Conservation (phyloP, 345 rosid species). For the Rhodamnia argentea region DNA sequence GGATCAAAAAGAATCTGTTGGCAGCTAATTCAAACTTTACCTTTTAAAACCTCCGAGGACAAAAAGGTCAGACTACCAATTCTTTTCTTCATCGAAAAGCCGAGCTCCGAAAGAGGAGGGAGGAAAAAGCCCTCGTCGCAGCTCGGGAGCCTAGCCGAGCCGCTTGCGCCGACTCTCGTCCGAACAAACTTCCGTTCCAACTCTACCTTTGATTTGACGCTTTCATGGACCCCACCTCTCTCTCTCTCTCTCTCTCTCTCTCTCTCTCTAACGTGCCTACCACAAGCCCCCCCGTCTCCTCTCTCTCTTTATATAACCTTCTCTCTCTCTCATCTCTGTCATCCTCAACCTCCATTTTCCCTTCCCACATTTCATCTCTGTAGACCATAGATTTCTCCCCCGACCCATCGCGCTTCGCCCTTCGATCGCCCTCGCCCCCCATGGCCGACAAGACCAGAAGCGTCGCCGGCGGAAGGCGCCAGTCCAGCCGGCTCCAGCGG, state of each 20-base stretch:
- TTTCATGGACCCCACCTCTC: background rate
- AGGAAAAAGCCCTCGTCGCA: background rate
- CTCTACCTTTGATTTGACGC: background rate
- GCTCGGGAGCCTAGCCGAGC: background rate
- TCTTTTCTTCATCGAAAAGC: no score
- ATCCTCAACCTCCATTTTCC: background rate
- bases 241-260: background rate
- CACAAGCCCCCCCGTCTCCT: background rate
- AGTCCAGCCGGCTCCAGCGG: conserved; percentile 67
- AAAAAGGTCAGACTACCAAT: no score
- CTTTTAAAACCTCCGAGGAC: no score
- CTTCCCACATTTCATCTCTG: background rate
- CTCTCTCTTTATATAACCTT: background rate
- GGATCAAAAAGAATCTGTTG: no score
- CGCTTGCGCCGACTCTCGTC: background rate
- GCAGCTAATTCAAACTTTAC: no score
- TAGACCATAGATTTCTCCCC: background rate
- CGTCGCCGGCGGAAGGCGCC: conserved; percentile 9
- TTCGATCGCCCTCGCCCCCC: background rate
- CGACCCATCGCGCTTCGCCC: background rate
- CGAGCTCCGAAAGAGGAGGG: no score
- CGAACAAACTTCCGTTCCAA: background rate
- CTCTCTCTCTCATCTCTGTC: background rate
- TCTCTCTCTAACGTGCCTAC: background rate
- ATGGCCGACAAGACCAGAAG: conserved; percentile 23